These are phyloP conservation scores for Trichoderma citrinoviride DNA, from an alignment of 2,329 filamentous ascomycete species.

Conservation along the genomic window DNA sequence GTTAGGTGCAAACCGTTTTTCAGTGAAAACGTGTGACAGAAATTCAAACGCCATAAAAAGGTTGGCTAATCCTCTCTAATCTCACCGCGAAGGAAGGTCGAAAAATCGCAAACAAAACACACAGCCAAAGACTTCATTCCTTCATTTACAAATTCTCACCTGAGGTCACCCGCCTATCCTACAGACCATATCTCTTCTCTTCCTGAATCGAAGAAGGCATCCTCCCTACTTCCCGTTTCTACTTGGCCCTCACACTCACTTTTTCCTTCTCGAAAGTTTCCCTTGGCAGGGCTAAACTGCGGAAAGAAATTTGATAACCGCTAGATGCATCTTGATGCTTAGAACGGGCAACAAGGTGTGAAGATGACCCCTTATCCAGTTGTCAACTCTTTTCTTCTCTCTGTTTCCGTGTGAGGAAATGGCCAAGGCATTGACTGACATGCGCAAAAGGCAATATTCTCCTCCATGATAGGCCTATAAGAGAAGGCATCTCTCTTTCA, in stretches of 20 bases:
- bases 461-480: not conserved
- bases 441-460: not conserved
- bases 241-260: not conserved
- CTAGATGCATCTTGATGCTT: not conserved
- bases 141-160: not conserved
- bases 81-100: not conserved
- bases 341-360: not conserved
- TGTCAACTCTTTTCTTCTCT: not conserved
- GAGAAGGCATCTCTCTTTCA: not conserved
- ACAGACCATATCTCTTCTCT: not conserved
- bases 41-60: conserved; percentile 13
- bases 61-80: not conserved
- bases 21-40: conserved; percentile 6
- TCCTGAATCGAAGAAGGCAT: not conserved
- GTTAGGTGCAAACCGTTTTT: not conserved
- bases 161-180: not conserved
- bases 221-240: too few species aligned
- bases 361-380: not conserved
- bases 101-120: not conserved
- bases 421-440: not conserved
- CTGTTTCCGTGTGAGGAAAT: not conserved
- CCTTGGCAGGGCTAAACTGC: not conserved
- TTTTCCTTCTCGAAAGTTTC: not conserved
- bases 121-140: not conserved
- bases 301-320: not conserved